A percentile compares a stretch with the other conserved stretches of the same genome.
Evolutionary conservation across 1,284 basidiomycete genomes (phyloP).

Genomic region (Apiotrichum laibachii): DNA sequence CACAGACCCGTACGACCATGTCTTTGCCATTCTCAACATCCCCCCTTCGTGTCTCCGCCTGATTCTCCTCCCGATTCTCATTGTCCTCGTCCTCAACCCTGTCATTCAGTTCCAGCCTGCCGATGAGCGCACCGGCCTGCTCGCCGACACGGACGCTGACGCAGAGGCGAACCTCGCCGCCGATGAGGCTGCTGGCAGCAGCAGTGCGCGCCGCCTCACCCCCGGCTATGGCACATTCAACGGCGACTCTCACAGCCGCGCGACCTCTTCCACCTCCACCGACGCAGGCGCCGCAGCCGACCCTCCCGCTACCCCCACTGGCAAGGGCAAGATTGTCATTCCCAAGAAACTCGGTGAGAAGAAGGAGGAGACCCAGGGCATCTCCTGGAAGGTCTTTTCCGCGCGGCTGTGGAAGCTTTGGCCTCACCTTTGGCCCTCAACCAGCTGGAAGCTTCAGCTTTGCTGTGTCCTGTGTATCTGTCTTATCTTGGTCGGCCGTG

Average conservation of each 20-base stretch:
- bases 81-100: constrained; percentile 33
- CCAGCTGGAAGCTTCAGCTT: constrained; percentile 37
- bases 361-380: constrained; percentile 29
- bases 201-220: not conserved
- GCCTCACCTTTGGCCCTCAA: constrained; percentile 46
- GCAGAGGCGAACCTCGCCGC: constrained; percentile 11
- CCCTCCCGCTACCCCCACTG: not conserved
- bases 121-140: constrained; percentile 35
- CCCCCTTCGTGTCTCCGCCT: constrained; percentile 33
- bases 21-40: constrained; percentile 39
- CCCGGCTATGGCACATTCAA: constrained; percentile 37
- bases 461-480: constrained; percentile 31
- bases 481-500: constrained; percentile 28
- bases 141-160: constrained; percentile 19
- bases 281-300: not conserved
- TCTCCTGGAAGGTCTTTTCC: constrained; percentile 33
- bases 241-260: constrained; percentile 13
- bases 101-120: constrained; percentile 38
- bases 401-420: constrained; percentile 36
- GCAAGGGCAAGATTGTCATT: constrained; percentile 29
- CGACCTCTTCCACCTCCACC: constrained; percentile 2
- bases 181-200: not conserved
- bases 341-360: constrained; percentile 42
- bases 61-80: constrained; percentile 36
- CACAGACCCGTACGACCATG: constrained; percentile 22